Percentiles rank a stretch among this genome's conserved stretches.
These are phyloP conservation scores for Vanderwaltozyma polyspora DNA, from an alignment of 805 yeast genomes.

Conservation along the genomic window DNA sequence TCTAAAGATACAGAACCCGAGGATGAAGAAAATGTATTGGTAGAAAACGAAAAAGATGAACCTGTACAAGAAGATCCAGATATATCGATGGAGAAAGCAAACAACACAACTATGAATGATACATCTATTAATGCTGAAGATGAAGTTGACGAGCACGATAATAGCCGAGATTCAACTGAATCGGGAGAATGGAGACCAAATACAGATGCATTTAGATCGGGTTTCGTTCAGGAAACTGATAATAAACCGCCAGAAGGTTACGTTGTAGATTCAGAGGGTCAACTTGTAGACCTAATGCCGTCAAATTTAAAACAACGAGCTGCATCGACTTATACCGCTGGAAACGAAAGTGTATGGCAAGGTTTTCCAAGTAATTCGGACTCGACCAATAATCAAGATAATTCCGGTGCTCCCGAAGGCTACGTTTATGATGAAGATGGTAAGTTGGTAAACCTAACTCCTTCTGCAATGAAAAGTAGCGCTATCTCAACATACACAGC, in stretches of 20 bases:
- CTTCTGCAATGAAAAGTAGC: slow-evolving; percentile 19
- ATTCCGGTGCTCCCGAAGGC: slow-evolving; percentile 29
- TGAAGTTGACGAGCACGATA: not conserved
- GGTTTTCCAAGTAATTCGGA: no score
- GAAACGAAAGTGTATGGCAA: slow-evolving; percentile 27
- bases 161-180: slow-evolving; percentile 4
- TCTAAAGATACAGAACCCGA: not conserved
- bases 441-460: slow-evolving; percentile 22
- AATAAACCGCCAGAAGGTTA: slow-evolving; percentile 27
- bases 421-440: slow-evolving; percentile 26
- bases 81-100: not conserved
- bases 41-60: not conserved
- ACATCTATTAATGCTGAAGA: not conserved
- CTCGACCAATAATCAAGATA: no score
- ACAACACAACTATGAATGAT: not conserved
- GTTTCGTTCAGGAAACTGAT: slow-evolving; percentile 32
- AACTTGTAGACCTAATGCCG: slow-evolving; percentile 23
- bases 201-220: slow-evolving; percentile 30
- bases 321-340: slow-evolving; percentile 21
- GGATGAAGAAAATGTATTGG: not conserved
- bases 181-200: slow-evolving; percentile 43
- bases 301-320: slow-evolving; percentile 19
- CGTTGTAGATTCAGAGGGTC: slow-evolving; percentile 25
- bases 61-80: not conserved
- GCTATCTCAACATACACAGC: slow-evolving; percentile 19